These are phyloP conservation scores for Penicillium bialowiezense DNA, from an alignment of 495 filamentous ascomycete genomes.

Conservation along the genomic window DNA sequence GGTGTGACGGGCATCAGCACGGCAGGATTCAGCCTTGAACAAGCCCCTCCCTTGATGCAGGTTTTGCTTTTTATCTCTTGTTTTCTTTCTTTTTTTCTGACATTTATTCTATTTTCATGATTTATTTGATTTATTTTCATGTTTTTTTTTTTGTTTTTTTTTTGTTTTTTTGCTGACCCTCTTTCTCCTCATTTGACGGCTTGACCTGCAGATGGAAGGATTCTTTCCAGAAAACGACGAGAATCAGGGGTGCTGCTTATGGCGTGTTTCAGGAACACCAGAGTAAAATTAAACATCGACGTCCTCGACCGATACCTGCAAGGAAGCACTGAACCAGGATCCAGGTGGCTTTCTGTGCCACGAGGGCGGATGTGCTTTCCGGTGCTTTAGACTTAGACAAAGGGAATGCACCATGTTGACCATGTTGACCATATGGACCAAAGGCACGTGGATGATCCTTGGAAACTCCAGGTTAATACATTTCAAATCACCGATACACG, in stretches of 20 bases:
- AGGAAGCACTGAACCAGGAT: not conserved
- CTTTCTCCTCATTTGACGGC: not conserved
- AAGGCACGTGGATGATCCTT: too few species aligned
- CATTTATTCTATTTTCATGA: too few species aligned
- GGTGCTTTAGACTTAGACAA: too few species aligned
- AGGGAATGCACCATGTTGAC: too few species aligned
- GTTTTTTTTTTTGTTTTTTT: not conserved
- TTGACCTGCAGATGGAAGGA: not conserved
- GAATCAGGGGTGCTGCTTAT: not conserved
- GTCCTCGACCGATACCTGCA: too few species aligned
- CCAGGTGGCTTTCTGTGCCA: not conserved
- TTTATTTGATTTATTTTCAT: too few species aligned
- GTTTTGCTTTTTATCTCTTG: too few species aligned
- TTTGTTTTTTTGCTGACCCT: not conserved
- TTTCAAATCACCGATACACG: not conserved
- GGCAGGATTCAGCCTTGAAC: not conserved
- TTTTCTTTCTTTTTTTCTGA: too few species aligned
- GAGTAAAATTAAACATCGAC: not conserved
- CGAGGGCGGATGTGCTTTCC: too few species aligned
- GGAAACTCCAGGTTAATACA: too few species aligned
- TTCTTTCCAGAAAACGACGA: not conserved
- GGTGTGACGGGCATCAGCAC: not conserved
- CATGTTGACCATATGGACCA: too few species aligned
- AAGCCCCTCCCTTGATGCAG: not conserved
- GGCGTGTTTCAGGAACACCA: constrained; percentile 2